A percentile compares a stretch with the other conserved stretches of the same genome.
phyloP scores from a whole-genome alignment of 352 stramenopile species.

The Peronospora tabacina region DNA sequence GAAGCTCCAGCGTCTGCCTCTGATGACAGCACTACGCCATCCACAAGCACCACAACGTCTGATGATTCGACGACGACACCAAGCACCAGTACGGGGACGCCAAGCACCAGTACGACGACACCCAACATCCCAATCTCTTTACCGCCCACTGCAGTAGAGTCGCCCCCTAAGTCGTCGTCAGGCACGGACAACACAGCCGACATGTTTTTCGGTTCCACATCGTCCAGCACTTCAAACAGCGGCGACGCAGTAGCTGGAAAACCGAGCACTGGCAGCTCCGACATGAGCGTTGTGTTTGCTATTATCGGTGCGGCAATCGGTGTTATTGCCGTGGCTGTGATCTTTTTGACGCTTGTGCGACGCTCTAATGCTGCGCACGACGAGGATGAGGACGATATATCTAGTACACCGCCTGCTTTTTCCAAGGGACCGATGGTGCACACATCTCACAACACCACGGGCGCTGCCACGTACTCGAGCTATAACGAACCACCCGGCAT shows the following conservation, averaged over 20 bases:
- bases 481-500: conserved; percentile 23
- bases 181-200: conserved; percentile 14
- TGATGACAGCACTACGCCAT: conserved; percentile 9
- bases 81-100: no score
- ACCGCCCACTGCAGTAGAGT: conserved; percentile 1
- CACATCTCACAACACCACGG: conserved; percentile 27
- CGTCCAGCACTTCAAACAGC: conserved; percentile 14
- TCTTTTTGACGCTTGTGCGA: conserved; percentile 70
- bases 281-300: conserved; percentile 70
- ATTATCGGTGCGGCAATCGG: conserved; percentile 71
- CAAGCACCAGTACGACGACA: neutral
- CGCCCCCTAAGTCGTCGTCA: conserved; percentile 11
- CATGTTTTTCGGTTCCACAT: conserved; percentile 14
- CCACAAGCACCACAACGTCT: conserved; percentile 1
- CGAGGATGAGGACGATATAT: conserved; percentile 58
- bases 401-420: conserved; percentile 28
- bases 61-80: neutral
- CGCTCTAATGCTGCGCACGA: conserved; percentile 51
- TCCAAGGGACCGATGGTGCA: conserved; percentile 29
- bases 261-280: conserved; percentile 24
- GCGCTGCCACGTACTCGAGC: conserved; percentile 25
- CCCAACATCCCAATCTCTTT: conserved; percentile 1
- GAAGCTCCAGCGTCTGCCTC: conserved; percentile 2
- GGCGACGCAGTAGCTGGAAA: conserved; percentile 8
- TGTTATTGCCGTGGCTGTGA: conserved; percentile 70